phyloP scores from a whole-genome alignment of 345 rosid species.

The Dimocarpus longan region DNA sequence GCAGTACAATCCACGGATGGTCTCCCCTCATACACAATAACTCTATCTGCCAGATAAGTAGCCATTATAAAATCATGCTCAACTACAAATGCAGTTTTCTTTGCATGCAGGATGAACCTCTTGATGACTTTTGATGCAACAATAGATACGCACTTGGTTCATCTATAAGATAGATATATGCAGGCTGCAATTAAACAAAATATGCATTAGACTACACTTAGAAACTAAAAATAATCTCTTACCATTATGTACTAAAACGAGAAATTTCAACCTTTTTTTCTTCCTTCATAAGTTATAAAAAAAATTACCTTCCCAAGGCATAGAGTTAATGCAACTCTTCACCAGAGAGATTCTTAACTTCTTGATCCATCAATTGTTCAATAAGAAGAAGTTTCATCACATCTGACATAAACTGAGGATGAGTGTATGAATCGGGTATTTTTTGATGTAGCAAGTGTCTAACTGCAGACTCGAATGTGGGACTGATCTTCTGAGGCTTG shows the following conservation, averaged over 20 bases:
- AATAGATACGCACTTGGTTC: constrained; percentile 99
- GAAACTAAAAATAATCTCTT: not conserved
- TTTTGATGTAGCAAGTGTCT: constrained; percentile 82
- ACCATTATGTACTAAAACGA: not conserved
- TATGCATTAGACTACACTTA: not conserved
- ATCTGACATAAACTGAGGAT: constrained; percentile 96
- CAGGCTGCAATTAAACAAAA: constrained; percentile 66
- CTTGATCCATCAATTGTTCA: constrained; percentile 96
- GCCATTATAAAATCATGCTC: constrained; percentile 99
- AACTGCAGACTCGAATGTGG: constrained; percentile 73
- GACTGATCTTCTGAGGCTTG: constrained; percentile 98
- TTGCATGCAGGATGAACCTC: constrained; percentile 95
- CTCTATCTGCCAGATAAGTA: constrained; percentile 88
- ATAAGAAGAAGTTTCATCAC: constrained; percentile 98
- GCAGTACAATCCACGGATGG: constrained; percentile 94
- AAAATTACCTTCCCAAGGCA: constrained; percentile 90
- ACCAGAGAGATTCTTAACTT: constrained; percentile 93
- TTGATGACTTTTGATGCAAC: constrained; percentile 98
- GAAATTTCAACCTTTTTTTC: not conserved
- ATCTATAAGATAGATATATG: constrained; percentile 95
- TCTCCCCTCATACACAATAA: constrained; percentile 88
- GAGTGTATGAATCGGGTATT: constrained; percentile 89
- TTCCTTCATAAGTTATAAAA: not conserved
- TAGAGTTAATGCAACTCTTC: constrained; percentile 93
- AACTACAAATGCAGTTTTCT: constrained; percentile 98